Conservation (phyloP, 2,329 filamentous ascomycete species). For the Paraphoma sp. region DNA sequence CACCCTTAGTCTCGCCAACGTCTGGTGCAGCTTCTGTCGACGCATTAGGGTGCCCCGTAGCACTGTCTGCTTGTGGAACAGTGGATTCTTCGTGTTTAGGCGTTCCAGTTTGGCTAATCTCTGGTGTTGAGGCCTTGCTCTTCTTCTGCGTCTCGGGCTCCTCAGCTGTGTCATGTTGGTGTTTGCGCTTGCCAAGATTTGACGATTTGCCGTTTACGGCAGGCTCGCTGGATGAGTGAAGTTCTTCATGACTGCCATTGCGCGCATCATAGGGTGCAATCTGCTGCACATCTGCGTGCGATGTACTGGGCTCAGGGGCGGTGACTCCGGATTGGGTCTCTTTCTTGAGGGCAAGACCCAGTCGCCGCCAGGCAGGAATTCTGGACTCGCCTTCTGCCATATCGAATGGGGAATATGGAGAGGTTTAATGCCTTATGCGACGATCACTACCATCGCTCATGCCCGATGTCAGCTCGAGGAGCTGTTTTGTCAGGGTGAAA, state of each 20-base stretch:
- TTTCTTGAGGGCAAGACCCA: slow-evolving; percentile 66
- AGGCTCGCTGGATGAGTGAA: slow-evolving; percentile 20
- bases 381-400: slow-evolving; percentile 33
- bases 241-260: slow-evolving; percentile 9
- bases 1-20: slow-evolving; percentile 30
- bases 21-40: slow-evolving; percentile 15
- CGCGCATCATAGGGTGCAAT: slow-evolving; percentile 8
- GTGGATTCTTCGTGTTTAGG: slow-evolving; percentile 2
- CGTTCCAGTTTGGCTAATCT: slow-evolving; percentile 5
- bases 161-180: slow-evolving; percentile 35
- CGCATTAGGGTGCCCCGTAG: slow-evolving; percentile 4
- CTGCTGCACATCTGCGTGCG: slow-evolving; percentile 16
- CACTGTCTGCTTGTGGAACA: slow-evolving; percentile 12
- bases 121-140: slow-evolving; percentile 22
- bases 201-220: slow-evolving; percentile 32
- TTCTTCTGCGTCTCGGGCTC: slow-evolving; percentile 32
- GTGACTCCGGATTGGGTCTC: slow-evolving; percentile 49
- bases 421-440: slow-evolving; percentile 23
- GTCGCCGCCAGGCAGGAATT: slow-evolving; percentile 65
- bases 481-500: slow-evolving; percentile 26
- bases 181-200: slow-evolving; percentile 48
- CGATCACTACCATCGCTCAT: slow-evolving; percentile 38
- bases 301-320: slow-evolving; percentile 24
- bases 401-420: slow-evolving; percentile 38
- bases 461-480: slow-evolving; percentile 44